Base-by-base conservation (phyloP, 257 asterid species). In the Solanum habrochaites region DNA sequence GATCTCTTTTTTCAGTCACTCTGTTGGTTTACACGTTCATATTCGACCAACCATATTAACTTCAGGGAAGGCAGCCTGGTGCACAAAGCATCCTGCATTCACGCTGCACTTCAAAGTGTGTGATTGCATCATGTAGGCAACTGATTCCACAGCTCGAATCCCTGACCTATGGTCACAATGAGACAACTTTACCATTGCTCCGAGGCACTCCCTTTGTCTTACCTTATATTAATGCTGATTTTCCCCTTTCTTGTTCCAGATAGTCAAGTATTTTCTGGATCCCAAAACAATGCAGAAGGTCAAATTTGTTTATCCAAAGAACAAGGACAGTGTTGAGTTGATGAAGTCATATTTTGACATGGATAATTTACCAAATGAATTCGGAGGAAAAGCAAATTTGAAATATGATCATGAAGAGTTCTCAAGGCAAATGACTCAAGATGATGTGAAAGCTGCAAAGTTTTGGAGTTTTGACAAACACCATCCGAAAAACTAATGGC, bases 231-330 rank as follows among this genome's bases (percentile, higher is more conserved):
- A 14, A 39, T 3, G 71, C 64, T 37, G 13, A 58, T 27, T 6
- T 21, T 15, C 2, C 0, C 12, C 13, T 1, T 62, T 37, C 37
- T 29, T 80, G 71, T 87, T 91, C 90, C 96, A 95, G 99, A 90
- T 97, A 82, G 99, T 95, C n/a, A 97, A 97, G 29, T 97, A 94
- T 88, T 94, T 97, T 87, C 72, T 97, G 92, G 98, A 97, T 64
- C 89, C 95, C 11, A 94, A 94, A 90, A 97, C 98, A 31, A 93
- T 94, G 92, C 94, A 94, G 94, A 97, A 97, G 91, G 98, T 97
- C 92, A 97, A 93, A 89, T 97, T 95, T 70, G 99, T 97, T 72
- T 94, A 95, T 91, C 96, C 96, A 13, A 97, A 95, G 92, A 97
- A 95, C 90, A 93, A 94, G 85, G 99, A 95, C 2, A 95, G 99